Base-by-base conservation (phyloP, 371 early-diverging fungal species). In the Mucor irregularis region DNA sequence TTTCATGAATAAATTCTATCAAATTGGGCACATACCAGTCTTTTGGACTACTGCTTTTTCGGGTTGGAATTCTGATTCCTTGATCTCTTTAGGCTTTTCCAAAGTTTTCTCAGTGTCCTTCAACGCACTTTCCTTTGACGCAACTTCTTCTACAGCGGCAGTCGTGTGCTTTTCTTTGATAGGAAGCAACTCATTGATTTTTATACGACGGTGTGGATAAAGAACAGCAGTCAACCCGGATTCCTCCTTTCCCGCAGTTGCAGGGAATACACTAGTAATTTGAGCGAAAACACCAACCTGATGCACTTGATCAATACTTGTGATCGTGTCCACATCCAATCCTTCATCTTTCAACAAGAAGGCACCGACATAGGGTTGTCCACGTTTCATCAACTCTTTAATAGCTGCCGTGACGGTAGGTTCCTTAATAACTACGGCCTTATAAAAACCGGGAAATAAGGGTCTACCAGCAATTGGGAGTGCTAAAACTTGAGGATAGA, bases 381-480 rank as follows among this genome's bases (percentile, higher is more conserved):
- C 90, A 19, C 90, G 87, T 61, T 94, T 89, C 71, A 95, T 80
- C 22, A 97, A 65, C 51, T 92, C 89, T 64, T 95, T 91, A 45
- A 98, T 90, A 5, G 97, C 95, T 17, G 85, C 82, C 22, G 91
- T 94, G 3, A 95, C 96, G 31, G 89, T 80, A 0, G 94, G 93
- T 61, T 97, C 94, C 71, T 95, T 94, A 59, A 98, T 90, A 19
- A 91, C 92, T 8, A 98, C 90, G 0, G 97, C 94, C 76, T 97
- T 97, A 81, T 95, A 97, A 64, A 96, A 94, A 21, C 96, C 96
- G 16, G 98, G 98, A 63, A 97, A 98, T 33, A 97, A 76, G 5
- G 97, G 97, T 40, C 97, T 85, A 13, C 94, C 84, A 17, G 94
- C 91, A 51, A 98, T 89, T 0, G 98, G 98, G 34, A 98, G 78